Evolutionary conservation across 371 early-diverging fungal genomes (phyloP).

Genomic region (Zychaea mexicana): DNA sequence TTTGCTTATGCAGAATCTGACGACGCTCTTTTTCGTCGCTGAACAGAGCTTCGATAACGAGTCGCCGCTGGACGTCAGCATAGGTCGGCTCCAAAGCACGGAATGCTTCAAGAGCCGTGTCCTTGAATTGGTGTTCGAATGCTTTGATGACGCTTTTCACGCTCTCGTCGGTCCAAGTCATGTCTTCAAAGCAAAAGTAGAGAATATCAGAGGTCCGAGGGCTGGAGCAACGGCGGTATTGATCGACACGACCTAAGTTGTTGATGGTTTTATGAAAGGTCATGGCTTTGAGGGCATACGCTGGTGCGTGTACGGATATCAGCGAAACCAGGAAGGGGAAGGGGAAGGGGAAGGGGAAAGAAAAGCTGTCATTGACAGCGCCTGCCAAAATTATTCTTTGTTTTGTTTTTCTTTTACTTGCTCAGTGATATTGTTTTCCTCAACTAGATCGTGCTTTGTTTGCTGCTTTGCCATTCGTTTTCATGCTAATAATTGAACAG

Average conservation of each 20-base stretch:
- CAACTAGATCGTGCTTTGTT: too few species aligned
- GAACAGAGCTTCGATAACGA: background rate
- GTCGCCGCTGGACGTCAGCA: background rate
- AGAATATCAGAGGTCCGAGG: background rate
- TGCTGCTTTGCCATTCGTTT: too few species aligned
- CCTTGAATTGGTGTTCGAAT: background rate
- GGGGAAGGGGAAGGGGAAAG: too few species aligned
- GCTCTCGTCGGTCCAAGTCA: background rate
- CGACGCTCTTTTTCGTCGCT: background rate
- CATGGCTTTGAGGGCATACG: too few species aligned
- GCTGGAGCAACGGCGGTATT: background rate
- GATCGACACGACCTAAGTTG: background rate
- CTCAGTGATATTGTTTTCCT: too few species aligned
- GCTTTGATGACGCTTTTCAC: background rate
- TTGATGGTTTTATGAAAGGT: too few species aligned
- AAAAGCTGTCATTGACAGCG: too few species aligned
- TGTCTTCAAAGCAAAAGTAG: background rate
- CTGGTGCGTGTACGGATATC: too few species aligned
- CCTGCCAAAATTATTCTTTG: too few species aligned
- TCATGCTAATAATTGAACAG: too few species aligned
- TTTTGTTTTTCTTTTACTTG: too few species aligned
- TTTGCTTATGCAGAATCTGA: background rate
- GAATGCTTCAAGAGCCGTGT: background rate
- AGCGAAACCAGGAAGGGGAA: too few species aligned
- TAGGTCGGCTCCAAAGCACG: background rate